Evolutionary conservation across 2,329 filamentous ascomycete species (phyloP).

Genomic region (Alternaria triticimaculans): DNA sequence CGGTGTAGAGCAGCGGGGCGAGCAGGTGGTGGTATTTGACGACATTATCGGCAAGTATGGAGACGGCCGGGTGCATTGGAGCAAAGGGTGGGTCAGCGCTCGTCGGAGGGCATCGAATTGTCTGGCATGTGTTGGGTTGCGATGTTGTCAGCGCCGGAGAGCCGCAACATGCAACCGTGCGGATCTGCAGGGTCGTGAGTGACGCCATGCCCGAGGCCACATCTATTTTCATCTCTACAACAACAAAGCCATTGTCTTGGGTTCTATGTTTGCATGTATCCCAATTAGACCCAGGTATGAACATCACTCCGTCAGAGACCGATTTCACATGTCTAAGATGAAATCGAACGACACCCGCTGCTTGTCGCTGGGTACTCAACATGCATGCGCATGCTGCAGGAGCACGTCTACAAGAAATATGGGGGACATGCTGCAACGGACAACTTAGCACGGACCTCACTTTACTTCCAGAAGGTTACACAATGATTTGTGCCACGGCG

Average conservation of each 20-base stretch:
- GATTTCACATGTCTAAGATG: neutral
- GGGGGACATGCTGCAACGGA: neutral
- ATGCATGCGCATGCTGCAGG: neutral
- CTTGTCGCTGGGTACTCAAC: neutral
- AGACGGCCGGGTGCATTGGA: constrained; percentile 49
- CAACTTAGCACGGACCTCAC: neutral
- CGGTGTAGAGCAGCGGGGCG: constrained; percentile 44
- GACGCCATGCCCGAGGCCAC: constrained; percentile 14
- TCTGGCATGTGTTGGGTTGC: constrained; percentile 19
- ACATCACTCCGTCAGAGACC: neutral
- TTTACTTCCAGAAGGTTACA: neutral
- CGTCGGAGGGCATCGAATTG: constrained; percentile 42
- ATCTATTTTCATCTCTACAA: neutral
- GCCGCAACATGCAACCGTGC: constrained; percentile 3
- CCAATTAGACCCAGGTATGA: neutral
- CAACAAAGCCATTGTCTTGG: neutral
- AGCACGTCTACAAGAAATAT: neutral
- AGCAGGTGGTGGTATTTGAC: constrained; percentile 40
- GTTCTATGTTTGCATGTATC: neutral
- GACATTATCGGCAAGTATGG: constrained; percentile 40
- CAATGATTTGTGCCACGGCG: neutral
- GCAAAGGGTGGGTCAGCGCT: constrained; percentile 35
- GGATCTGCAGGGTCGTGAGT: constrained; percentile 15
- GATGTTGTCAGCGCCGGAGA: neutral
- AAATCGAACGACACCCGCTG: neutral